A percentile compares a stretch with the other conserved stretches of the same genome.
Evolutionary conservation across 495 filamentous ascomycete species (phyloP).

Genomic region (Daldinia grandis): DNA sequence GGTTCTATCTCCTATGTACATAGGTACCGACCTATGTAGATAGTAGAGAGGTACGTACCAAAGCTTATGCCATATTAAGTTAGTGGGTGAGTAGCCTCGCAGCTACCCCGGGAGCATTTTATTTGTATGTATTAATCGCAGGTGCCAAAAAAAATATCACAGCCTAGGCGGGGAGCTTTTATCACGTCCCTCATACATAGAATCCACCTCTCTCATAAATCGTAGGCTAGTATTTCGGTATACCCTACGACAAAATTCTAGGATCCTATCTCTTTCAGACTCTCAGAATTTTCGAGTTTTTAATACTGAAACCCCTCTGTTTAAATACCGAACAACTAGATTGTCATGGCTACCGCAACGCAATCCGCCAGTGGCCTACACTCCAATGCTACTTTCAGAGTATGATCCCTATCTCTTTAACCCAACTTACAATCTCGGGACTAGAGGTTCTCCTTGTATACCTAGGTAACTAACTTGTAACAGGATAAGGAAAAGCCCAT

Average conservation of each 20-base stretch:
- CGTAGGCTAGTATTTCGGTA: background rate
- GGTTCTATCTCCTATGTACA: no score
- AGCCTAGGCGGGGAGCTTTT: slow-evolving; percentile 31
- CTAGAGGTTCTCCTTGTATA: slow-evolving; percentile 15
- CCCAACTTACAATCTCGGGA: slow-evolving; percentile 6
- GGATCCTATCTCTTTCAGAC: background rate
- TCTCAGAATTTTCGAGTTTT: background rate
- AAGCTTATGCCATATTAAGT: slow-evolving; percentile 3
- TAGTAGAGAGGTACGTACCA: slow-evolving; percentile 10
- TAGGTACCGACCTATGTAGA: no score
- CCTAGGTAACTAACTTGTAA: slow-evolving; percentile 54
- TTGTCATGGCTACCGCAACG: slow-evolving; percentile 72
- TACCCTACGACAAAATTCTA: background rate
- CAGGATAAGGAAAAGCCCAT: slow-evolving; percentile 99
- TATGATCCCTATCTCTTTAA: slow-evolving; percentile 51
- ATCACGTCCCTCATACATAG: background rate
- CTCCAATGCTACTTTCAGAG: slow-evolving; percentile 82
- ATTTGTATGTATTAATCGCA: slow-evolving; percentile 5
- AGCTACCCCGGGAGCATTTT: slow-evolving; percentile 41
- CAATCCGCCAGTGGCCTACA: slow-evolving; percentile 58
- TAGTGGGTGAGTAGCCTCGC: slow-evolving; percentile 41
- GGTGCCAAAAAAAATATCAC: slow-evolving; percentile 38
- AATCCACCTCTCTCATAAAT: background rate
- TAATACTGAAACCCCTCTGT: background rate
- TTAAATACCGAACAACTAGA: slow-evolving; percentile 1